Evolutionary conservation across 371 early-diverging fungal genomes (phyloP), one percentile per base, ranked within the genome.

Genomic region (Mortierella sp.): DNA sequence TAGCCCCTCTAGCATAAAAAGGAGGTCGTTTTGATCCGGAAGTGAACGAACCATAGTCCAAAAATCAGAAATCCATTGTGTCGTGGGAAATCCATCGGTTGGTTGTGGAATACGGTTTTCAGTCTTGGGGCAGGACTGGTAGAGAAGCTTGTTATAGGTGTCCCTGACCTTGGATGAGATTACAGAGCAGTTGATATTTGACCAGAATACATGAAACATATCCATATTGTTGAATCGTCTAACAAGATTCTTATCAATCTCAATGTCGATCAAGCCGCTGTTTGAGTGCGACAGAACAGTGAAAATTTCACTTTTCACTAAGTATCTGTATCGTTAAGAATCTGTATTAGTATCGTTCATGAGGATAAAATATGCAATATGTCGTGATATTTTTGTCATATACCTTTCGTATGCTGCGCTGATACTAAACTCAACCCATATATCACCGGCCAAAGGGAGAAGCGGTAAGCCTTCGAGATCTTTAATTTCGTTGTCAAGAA

Each of bases 391-490:
- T 28, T n/a, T 1, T 28, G 35, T 15, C 19, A 37, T 3, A 34
- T 66, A 75, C 70, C 70, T 49, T 12, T 49, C 49, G n/a, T 15
- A 2, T 10, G 66, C 61, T 1, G 45, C 26, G 7, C 57, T 13
- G 23, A 40, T 22, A 3, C 17, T 28, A 58, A 75, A 75, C 28
- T 75, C 70, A 17, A 66, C 76, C 76, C 76, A 75, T 9, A 35
- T n/a, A 4, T 35, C 66, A 6, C 60, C 63, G 9, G 61, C 76
- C 34, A 75, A n/a, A 3, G 76, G 76, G 1, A 75, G 62, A 3
- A 75, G 40, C 4, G 76, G 70, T 2, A 75, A 29, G 8, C 76
- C 76, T 29, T 70, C 66, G 8, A 75, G 66, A 15, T 47, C 70
- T 15, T 37, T 42, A 28, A 75, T 15, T 1, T 75, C 22, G 22